A percentile compares a stretch with the other conserved stretches of the same genome.
phyloP scores from a whole-genome alignment of 2,329 filamentous ascomycete species.

The Thielaviopsis musarum region DNA sequence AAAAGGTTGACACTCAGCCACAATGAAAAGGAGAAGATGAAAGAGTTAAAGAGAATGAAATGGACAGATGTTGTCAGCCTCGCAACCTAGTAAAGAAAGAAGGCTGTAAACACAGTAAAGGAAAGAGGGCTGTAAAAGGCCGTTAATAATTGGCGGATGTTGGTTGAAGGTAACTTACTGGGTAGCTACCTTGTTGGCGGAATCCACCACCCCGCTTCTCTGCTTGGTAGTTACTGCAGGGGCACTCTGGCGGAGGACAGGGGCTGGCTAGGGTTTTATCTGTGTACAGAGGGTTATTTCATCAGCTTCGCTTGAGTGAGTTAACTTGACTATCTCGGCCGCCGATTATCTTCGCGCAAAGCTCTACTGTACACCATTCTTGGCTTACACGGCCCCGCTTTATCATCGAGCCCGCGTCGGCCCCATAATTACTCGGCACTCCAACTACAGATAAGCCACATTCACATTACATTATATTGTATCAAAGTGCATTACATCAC shows the following conservation, averaged over 20 bases:
- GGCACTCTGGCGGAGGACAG: neutral
- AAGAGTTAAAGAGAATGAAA: neutral
- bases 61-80: neutral
- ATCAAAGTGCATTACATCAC: neutral
- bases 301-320: too few species aligned
- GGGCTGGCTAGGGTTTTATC: neutral
- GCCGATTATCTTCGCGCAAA: too few species aligned
- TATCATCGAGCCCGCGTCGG: too few species aligned
- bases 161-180: neutral
- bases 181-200: neutral
- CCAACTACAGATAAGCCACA: too few species aligned
- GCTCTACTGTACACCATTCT: too few species aligned
- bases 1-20: neutral
- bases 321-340: too few species aligned
- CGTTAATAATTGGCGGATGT: neutral
- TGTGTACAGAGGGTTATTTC: neutral
- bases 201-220: neutral
- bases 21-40: neutral
- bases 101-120: neutral
- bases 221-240: neutral
- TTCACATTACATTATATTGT: too few species aligned
- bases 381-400: too few species aligned
- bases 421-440: too few species aligned
- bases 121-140: neutral
- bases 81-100: neutral